Percentiles rank a stretch among this genome's conserved stretches.
Evolutionary conservation across 345 rosid genomes (phyloP).

Genomic region (Erysimum cheiranthoides): DNA sequence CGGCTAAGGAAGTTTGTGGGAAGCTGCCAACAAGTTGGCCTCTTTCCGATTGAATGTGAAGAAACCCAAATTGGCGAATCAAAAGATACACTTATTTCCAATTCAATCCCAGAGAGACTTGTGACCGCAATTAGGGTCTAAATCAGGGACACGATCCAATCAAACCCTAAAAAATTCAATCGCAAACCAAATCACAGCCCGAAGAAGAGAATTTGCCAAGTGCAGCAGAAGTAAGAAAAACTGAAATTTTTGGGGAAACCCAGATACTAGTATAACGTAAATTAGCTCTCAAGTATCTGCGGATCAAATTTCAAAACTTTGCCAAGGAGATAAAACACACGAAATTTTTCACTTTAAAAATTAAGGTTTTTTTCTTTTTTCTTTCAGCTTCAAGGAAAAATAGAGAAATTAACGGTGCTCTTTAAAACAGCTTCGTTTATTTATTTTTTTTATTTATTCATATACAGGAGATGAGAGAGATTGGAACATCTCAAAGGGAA

Average conservation of each 20-base stretch:
- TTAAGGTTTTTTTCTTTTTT: not conserved
- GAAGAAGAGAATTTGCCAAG: not conserved
- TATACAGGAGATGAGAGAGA: slow-evolving; percentile 1
- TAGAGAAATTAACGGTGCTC: slow-evolving; percentile 29
- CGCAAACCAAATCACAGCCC: slow-evolving; percentile 37
- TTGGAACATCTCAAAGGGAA: slow-evolving; percentile 34
- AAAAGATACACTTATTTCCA: slow-evolving; percentile 34
- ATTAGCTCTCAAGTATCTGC: slow-evolving; percentile 20
- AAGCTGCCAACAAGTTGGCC: slow-evolving; percentile 42
- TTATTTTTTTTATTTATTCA: not conserved
- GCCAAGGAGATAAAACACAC: slow-evolving; percentile 23
- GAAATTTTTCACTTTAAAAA: slow-evolving; percentile 27
- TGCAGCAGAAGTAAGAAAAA: slow-evolving; percentile 7
- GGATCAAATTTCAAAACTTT: slow-evolving; percentile 41
- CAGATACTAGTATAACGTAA: slow-evolving; percentile 15
- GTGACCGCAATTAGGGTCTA: slow-evolving; percentile 46
- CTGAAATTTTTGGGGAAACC: slow-evolving; percentile 19
- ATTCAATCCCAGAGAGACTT: slow-evolving; percentile 43
- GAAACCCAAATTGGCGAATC: slow-evolving; percentile 20
- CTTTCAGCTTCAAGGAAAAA: not conserved
- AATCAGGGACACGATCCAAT: slow-evolving; percentile 48
- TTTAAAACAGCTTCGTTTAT: slow-evolving; percentile 4
- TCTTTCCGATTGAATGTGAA: slow-evolving; percentile 40
- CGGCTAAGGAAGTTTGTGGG: slow-evolving; percentile 17
- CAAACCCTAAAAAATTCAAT: slow-evolving; percentile 54